phyloP scores from a whole-genome alignment of 257 asterid species.

The Nemophila menziesii region DNA sequence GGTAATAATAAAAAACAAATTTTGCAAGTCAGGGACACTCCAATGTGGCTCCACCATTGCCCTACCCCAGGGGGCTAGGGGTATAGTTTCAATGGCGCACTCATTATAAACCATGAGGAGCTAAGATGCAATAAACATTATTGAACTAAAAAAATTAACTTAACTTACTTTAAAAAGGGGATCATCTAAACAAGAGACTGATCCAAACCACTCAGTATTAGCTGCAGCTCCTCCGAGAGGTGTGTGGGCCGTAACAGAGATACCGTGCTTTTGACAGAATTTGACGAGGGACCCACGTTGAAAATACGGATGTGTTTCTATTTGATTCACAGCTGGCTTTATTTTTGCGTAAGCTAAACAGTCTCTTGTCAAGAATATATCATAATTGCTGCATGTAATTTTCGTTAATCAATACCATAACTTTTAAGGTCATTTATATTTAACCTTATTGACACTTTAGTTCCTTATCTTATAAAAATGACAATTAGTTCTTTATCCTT shows the following conservation, averaged over 20 bases:
- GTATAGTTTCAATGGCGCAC: no score
- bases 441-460: no score
- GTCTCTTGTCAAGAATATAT: constrained; percentile 53
- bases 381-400: constrained; percentile 49
- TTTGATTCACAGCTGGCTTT: constrained; percentile 65
- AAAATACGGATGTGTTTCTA: constrained; percentile 65
- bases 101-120: no score
- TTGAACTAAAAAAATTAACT: no score
- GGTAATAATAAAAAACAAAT: background rate
- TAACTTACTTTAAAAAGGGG: constrained; percentile 34
- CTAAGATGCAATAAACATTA: no score
- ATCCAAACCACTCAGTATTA: constrained; percentile 52
- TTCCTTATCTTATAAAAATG: no score
- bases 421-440: no score
- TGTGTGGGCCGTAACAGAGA: constrained; percentile 60
- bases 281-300: constrained; percentile 63
- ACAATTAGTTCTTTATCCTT: no score
- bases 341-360: constrained; percentile 58
- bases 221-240: constrained; percentile 67
- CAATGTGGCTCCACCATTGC: no score
- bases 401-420: constrained; percentile 2
- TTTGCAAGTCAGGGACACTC: no score
- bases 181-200: constrained; percentile 59
- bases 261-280: constrained; percentile 59
- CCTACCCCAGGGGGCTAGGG: no score